These are phyloP conservation scores for Beauveria rudraprayagi DNA, from an alignment of 2,329 filamentous ascomycete species.

Conservation along the genomic window DNA sequence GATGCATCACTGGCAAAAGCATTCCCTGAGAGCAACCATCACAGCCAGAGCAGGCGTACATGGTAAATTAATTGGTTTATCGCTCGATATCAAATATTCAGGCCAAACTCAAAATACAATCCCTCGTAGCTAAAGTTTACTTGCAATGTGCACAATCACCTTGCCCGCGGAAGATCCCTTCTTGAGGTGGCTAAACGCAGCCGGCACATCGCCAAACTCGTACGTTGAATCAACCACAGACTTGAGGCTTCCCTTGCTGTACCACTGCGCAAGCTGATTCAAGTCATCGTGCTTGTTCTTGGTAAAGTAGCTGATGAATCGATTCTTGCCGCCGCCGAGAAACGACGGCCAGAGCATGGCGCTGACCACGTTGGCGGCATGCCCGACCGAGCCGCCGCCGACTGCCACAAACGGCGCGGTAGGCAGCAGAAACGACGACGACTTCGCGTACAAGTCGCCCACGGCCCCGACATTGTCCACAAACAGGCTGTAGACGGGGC, in stretches of 20 bases:
- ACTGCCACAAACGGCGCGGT: slow-evolving; percentile 44
- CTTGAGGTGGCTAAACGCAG: slow-evolving; percentile 52
- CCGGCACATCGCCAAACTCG: slow-evolving; percentile 45
- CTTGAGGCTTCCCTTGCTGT: slow-evolving; percentile 50
- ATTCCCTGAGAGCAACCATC: no score
- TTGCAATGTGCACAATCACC: slow-evolving; percentile 34
- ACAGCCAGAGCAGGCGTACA: no score
- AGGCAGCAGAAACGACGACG: slow-evolving; percentile 40
- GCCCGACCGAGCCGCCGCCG: slow-evolving; percentile 29
- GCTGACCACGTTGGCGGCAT: slow-evolving; percentile 17
- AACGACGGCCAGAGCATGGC: slow-evolving; percentile 25
- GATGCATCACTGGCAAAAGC: no score
- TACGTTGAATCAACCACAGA: slow-evolving; percentile 47
- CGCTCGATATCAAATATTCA: no score
- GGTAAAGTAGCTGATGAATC: slow-evolving; percentile 32
- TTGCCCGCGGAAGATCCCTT: slow-evolving; percentile 53
- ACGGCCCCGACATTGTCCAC: slow-evolving; percentile 42
- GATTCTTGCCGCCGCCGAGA: slow-evolving; percentile 33
- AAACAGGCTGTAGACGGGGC: slow-evolving; percentile 37
- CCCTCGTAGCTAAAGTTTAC: no score
- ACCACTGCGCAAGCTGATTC: slow-evolving; percentile 42
- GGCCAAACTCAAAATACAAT: no score
- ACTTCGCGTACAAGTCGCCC: slow-evolving; percentile 39
- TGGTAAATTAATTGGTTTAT: no score
- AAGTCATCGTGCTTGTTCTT: slow-evolving; percentile 38